phyloP scores from a whole-genome alignment of 208 protist genomes.

The Crithidia mellificae region DNA sequence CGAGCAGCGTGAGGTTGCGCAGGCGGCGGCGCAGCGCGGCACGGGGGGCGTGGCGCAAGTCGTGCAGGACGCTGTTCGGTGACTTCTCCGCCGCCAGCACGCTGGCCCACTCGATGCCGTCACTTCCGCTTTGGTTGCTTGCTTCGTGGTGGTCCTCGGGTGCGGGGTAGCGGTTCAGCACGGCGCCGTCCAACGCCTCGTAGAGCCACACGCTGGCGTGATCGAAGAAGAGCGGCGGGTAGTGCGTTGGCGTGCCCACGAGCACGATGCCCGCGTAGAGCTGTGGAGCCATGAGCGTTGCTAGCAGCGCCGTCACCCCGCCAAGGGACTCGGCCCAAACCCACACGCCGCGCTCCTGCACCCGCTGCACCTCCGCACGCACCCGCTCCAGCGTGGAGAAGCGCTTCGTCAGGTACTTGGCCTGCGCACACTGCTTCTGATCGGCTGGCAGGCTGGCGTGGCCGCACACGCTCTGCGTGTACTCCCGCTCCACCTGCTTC shows the following conservation, averaged over 20 bases:
- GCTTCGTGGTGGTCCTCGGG: too few species aligned
- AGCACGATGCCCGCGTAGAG: conserved; percentile 69
- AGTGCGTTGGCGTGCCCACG: conserved; percentile 63
- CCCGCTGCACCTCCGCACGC: conserved; percentile 49
- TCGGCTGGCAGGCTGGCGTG: conserved; percentile 13
- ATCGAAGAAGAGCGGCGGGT: conserved; percentile 77
- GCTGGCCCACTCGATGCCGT: conserved; percentile 28
- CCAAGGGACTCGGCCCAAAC: conserved; percentile 78
- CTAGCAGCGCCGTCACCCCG: conserved; percentile 55
- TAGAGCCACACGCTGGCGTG: conserved; percentile 52
- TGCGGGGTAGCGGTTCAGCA: conserved; percentile 26
- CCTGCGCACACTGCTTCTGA: conserved; percentile 31
- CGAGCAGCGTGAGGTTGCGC: conserved; percentile 44
- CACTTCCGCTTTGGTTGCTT: not conserved
- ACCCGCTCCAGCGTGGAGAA: conserved; percentile 53
- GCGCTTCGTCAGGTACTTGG: conserved; percentile 32
- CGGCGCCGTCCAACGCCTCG: conserved; percentile 44
- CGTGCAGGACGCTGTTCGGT: conserved; percentile 32
- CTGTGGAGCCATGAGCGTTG: conserved; percentile 55
- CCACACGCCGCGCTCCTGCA: conserved; percentile 57
- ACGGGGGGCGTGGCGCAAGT: conserved; percentile 35
- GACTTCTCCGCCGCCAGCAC: conserved; percentile 20
- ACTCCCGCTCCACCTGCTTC: conserved; percentile 43
- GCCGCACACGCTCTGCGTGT: conserved; percentile 39
- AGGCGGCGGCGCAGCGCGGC: conserved; percentile 43